Conservation (phyloP, 176 grass and related monocot species). For the Oropetium thomaeum region DNA sequence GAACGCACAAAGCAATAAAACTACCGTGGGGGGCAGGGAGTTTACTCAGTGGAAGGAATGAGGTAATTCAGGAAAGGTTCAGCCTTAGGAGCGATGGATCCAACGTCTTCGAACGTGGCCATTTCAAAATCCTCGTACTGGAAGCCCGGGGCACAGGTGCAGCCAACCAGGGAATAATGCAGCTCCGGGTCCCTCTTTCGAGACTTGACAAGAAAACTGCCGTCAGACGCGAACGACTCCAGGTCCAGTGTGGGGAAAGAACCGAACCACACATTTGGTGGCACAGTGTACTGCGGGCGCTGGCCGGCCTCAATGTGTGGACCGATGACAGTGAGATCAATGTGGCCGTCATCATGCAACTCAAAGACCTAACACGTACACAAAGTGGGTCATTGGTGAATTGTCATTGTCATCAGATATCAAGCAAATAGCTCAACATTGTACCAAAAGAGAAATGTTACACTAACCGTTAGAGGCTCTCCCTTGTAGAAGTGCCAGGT, state of each 20-base stretch:
- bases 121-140: conserved; percentile 82
- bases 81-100: conserved; percentile 59
- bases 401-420: neutral
- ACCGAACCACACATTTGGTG: conserved; percentile 90
- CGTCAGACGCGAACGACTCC: conserved; percentile 71
- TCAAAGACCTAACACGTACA: conserved; percentile 67
- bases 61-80: conserved; percentile 79
- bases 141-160: conserved; percentile 91
- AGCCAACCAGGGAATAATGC: conserved; percentile 86
- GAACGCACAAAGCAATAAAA: neutral
- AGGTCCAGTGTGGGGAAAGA: conserved; percentile 89
- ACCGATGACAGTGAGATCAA: conserved; percentile 78
- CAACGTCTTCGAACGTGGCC: conserved; percentile 62
- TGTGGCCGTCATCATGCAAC: conserved; percentile 81
- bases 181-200: conserved; percentile 55
- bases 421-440: neutral
- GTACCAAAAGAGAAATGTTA: neutral
- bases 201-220: conserved; percentile 71
- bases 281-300: conserved; percentile 83
- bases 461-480: conserved; percentile 89
- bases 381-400: neutral
- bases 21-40: neutral
- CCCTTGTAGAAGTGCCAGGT: conserved; percentile 98
- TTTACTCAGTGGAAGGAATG: conserved; percentile 41
- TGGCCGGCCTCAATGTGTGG: conserved; percentile 79